These are phyloP conservation scores for Papilionanthe hybrid DNA, from an alignment of 116 monocot species.

Conservation along the genomic window DNA sequence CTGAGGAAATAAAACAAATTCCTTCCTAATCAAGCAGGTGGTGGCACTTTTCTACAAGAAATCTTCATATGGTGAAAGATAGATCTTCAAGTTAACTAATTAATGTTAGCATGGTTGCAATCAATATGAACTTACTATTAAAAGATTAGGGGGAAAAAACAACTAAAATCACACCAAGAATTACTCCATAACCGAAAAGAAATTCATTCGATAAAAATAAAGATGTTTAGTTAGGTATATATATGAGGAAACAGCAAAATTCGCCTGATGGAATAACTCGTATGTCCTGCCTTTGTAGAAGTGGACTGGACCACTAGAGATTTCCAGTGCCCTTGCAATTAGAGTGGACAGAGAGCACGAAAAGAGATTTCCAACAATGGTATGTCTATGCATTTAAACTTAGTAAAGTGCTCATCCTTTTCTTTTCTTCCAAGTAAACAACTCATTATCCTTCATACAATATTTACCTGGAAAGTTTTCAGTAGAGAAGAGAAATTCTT, in stretches of 20 bases:
- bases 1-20: too few relatives aligned
- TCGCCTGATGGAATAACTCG: not conserved
- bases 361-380: not conserved
- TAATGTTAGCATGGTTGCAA: too few relatives aligned
- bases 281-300: not conserved
- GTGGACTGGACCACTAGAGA: not conserved
- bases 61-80: too few relatives aligned
- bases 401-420: not conserved
- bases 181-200: not conserved
- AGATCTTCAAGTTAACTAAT: too few relatives aligned
- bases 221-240: not conserved
- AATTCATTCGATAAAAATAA: not conserved
- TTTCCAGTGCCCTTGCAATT: too few relatives aligned
- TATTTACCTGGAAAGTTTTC: constrained; percentile 30
- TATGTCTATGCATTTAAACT: not conserved
- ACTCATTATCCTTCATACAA: not conserved
- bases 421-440: not conserved
- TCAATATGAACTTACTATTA: too few relatives aligned
- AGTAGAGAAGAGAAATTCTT: constrained; percentile 26
- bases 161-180: not conserved
- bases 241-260: not conserved
- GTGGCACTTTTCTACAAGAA: too few relatives aligned
- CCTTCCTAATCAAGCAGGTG: too few relatives aligned
- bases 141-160: not conserved
- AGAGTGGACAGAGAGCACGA: not conserved